phyloP scores from a whole-genome alignment of 192 early-diverging fungal species.

The Podila epicladia region DNA sequence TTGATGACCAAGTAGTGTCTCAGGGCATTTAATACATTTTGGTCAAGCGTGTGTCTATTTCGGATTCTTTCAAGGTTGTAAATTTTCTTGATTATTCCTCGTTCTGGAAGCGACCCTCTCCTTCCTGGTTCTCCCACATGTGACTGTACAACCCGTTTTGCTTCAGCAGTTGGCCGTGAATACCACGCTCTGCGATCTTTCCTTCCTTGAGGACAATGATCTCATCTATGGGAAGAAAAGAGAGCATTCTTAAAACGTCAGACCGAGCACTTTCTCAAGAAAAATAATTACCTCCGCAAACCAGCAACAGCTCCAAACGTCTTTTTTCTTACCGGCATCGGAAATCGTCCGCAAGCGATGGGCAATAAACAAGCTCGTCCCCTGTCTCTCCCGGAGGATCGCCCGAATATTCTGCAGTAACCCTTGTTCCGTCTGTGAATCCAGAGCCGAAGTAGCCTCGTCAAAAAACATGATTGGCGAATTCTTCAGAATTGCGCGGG shows the following conservation, averaged over 20 bases:
- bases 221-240: conserved; percentile 58
- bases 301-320: not conserved
- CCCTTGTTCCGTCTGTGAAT: conserved; percentile 85
- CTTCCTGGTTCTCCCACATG: conserved; percentile 86
- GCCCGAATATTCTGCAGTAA: conserved; percentile 83
- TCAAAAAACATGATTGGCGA: conserved; percentile 90
- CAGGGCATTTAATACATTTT: no score
- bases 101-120: not conserved
- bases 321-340: conserved; percentile 63
- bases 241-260: not conserved
- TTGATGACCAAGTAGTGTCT: no score
- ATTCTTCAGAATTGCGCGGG: conserved; percentile 94
- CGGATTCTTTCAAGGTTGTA: no score
- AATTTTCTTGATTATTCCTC: not conserved
- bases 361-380: conserved; percentile 92
- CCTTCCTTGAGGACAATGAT: conserved; percentile 91
- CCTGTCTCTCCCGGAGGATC: conserved; percentile 67
- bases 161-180: conserved; percentile 75
- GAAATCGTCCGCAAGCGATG: conserved; percentile 88
- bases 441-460: conserved; percentile 93
- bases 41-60: no score
- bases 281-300: not conserved
- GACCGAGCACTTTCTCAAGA: no score
- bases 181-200: conserved; percentile 79
- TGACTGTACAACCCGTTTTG: conserved; percentile 75